phyloP scores from a whole-genome alignment of 2,329 filamentous ascomycete genomes.

The Ciborinia camelliae region DNA sequence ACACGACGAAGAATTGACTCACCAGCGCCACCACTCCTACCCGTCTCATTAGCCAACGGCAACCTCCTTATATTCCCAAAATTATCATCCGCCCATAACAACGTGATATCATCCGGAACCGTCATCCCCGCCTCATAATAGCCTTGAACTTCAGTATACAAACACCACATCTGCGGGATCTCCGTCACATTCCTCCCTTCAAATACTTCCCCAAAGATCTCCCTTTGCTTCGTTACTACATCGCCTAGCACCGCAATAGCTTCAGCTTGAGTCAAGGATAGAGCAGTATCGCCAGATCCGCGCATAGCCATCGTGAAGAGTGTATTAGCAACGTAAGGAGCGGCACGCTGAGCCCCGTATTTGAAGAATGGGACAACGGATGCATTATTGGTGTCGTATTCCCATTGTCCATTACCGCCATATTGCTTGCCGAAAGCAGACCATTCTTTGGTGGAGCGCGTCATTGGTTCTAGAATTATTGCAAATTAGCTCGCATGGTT shows the following conservation, averaged over 20 bases:
- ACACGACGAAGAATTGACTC: slow-evolving; percentile 4
- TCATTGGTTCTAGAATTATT: slow-evolving; percentile 59
- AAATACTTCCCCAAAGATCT: slow-evolving; percentile 56
- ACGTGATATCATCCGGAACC: slow-evolving; percentile 64
- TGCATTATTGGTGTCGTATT: slow-evolving; percentile 65
- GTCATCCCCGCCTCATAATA: slow-evolving; percentile 63
- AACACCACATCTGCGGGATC: slow-evolving; percentile 66
- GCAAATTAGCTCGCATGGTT: neutral
- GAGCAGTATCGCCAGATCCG: slow-evolving; percentile 63
- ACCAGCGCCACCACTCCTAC: slow-evolving; percentile 59
- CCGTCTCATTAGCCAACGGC: slow-evolving; percentile 56
- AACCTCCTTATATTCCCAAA: slow-evolving; percentile 63
- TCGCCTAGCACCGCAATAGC: slow-evolving; percentile 57
- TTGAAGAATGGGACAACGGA: slow-evolving; percentile 66
- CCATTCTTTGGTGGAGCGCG: slow-evolving; percentile 58
- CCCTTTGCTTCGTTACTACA: slow-evolving; percentile 57
- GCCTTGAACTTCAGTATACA: slow-evolving; percentile 71
- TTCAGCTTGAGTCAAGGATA: slow-evolving; percentile 51
- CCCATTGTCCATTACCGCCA: slow-evolving; percentile 56
- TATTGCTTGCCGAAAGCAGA: slow-evolving; percentile 38
- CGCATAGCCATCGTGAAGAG: slow-evolving; percentile 70
- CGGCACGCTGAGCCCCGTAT: slow-evolving; percentile 62
- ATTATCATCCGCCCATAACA: slow-evolving; percentile 69
- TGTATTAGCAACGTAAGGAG: slow-evolving; percentile 60
- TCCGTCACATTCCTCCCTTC: slow-evolving; percentile 43